phyloP scores from a whole-genome alignment of 2,329 filamentous ascomycete genomes.

The Monosporascus sp. region DNA sequence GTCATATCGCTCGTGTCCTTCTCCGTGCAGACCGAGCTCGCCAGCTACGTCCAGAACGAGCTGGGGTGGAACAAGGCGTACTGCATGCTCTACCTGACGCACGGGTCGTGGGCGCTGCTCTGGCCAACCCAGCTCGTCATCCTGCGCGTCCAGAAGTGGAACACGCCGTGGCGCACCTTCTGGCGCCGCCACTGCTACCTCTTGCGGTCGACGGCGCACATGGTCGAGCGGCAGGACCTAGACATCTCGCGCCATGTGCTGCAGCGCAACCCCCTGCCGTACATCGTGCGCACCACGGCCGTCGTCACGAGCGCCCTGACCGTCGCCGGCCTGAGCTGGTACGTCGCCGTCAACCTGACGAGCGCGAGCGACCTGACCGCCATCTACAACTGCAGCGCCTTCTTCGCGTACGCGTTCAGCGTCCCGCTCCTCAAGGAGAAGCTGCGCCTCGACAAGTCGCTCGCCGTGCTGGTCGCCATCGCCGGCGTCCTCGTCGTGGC shows the following conservation, averaged over 20 bases:
- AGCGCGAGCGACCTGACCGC: conserved; percentile 91
- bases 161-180: conserved; percentile 75
- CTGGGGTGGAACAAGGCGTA: conserved; percentile 97
- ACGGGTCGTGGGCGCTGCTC: conserved; percentile 85
- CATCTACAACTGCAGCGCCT: conserved; percentile 98
- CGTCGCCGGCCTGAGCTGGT: conserved; percentile 89
- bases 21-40: conserved; percentile 90
- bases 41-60: conserved; percentile 88
- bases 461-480: conserved; percentile 84
- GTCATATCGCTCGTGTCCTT: conserved; percentile 80
- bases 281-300: conserved; percentile 74
- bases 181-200: conserved; percentile 61
- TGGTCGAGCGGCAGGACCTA: conserved; percentile 77
- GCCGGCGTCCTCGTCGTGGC: conserved; percentile 89
- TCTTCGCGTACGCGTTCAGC: conserved; percentile 96
- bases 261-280: conserved; percentile 45
- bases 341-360: conserved; percentile 88
- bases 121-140: conserved; percentile 82
- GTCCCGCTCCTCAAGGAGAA: conserved; percentile 85
- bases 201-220: conserved; percentile 57
- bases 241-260: conserved; percentile 48
- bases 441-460: conserved; percentile 74
- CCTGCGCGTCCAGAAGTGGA: conserved; percentile 71
- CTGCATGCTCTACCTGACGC: conserved; percentile 97
- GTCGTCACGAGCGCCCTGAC: conserved; percentile 83